Evolutionary conservation across 23 red algal genomes (phyloP), one percentile per base, ranked within the genome.

Genomic region (Rhodosorus marinus): DNA sequence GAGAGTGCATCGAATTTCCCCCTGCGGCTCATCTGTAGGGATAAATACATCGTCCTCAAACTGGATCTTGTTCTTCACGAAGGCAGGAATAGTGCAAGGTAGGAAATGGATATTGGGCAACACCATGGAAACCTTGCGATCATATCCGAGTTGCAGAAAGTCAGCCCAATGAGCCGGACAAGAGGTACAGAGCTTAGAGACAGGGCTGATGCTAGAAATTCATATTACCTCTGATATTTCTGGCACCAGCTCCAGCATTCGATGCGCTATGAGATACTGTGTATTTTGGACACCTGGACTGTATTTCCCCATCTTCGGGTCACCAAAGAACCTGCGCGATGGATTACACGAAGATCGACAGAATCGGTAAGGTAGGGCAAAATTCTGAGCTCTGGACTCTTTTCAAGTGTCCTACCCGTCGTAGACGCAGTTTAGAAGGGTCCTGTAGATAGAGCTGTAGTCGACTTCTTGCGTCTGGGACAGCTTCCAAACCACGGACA

Each of bases 221-320:
- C n/a, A 33, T 43, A 38, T 72, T 0, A 92, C 55, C 17, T 40
- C 24, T 20, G 47, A 60, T 3, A 78, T 26, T 38, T 69, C 54
- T 14, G 43, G 26, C 24, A 45, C 63, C 2, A 30, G 14, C 35
- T 68, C 17, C 8, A 77, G 57, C 5, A 59, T 52, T 5, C 55
- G 47, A 19, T 21, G 40, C 20, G 57, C 83, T 70, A 92, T 92
- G 22, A 68, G 57, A 46, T 52, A 79, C 11, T 81, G 31, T 4
- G 74, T 80, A 25, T 64, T 38, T 54, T 92, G 83, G 27, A 92
- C 66, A 24, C 83, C 83, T 20, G 60, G 59, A 48, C 83, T 92
- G 47, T 80, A 80, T 9, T 54, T 22, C 17, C 83, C 83, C 1
- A 49, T 47, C 14, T 73, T 28, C 5, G 64, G 53, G 21, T 54